These are phyloP conservation scores for Arabis alpina DNA, from an alignment of 345 rosid genomes.

Conservation along the genomic window DNA sequence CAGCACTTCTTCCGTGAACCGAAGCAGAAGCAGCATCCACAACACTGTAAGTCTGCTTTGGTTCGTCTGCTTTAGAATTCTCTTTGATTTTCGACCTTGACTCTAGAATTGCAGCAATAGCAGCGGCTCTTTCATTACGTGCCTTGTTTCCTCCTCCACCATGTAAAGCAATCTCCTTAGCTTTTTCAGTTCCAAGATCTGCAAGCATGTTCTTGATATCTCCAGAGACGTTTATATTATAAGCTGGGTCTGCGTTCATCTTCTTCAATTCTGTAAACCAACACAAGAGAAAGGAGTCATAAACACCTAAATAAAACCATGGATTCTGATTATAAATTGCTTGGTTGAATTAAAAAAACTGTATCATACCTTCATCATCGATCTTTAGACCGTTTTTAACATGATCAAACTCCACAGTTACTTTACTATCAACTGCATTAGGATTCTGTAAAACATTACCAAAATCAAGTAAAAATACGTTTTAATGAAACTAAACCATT, in stretches of 20 bases:
- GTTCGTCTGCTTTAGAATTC: conserved; percentile 58
- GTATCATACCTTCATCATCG: conserved; percentile 79
- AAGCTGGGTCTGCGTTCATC: conserved; percentile 73
- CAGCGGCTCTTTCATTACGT: conserved; percentile 93
- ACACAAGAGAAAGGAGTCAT: conserved; percentile 19
- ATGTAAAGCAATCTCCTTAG: conserved; percentile 73
- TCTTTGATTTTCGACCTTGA: conserved; percentile 78
- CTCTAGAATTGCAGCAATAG: conserved; percentile 80
- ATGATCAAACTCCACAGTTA: conserved; percentile 85
- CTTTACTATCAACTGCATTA: conserved; percentile 66
- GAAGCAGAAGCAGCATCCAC: conserved; percentile 99
- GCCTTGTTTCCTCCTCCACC: conserved; percentile 98
- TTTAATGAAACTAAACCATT: background rate
- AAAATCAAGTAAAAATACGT: background rate
- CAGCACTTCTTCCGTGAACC: conserved; percentile 94
- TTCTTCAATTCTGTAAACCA: conserved; percentile 56
- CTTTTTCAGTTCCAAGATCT: conserved; percentile 95
- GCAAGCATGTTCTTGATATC: conserved; percentile 89
- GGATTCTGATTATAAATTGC: background rate
- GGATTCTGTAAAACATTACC: conserved; percentile 67
- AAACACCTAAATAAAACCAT: conserved; percentile 7
- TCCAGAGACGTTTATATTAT: conserved; percentile 73
- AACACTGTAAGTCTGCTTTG: conserved; percentile 62
- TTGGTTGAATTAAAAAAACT: background rate
- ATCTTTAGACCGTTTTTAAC: conserved; percentile 73